These are phyloP conservation scores for Ogataea dorogensis DNA, from an alignment of 805 yeast genomes.

Conservation along the genomic window DNA sequence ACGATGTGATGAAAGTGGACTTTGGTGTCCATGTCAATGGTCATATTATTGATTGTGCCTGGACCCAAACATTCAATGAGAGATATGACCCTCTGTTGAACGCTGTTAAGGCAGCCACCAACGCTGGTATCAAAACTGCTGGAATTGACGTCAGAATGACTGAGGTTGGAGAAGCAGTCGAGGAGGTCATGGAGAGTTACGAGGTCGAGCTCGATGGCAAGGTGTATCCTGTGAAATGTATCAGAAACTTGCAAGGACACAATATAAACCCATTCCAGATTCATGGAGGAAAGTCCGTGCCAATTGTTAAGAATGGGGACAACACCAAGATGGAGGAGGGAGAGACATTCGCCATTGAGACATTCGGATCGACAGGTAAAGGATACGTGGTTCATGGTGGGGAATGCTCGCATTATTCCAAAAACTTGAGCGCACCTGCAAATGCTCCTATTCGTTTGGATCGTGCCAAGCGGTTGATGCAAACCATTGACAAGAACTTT, in stretches of 20 bases:
- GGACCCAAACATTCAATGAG: conserved; percentile 83
- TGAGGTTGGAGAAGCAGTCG: conserved; percentile 94
- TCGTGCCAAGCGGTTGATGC: conserved; percentile 67
- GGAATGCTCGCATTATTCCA: conserved; percentile 92
- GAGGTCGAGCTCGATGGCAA: conserved; percentile 91
- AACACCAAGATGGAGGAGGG: conserved; percentile 98
- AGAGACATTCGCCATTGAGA: conserved; percentile 96
- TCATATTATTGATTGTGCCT: conserved; percentile 90
- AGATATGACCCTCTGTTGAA: conserved; percentile 75
- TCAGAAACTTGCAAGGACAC: conserved; percentile 93
- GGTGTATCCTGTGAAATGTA: conserved; percentile 79
- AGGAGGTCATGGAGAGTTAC: conserved; percentile 95
- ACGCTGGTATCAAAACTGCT: conserved; percentile 88
- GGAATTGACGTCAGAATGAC: conserved; percentile 95
- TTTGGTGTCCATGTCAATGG: conserved; percentile 97
- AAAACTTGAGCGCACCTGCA: conserved; percentile 48
- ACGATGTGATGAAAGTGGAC: conserved; percentile 95
- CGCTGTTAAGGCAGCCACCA: conserved; percentile 91
- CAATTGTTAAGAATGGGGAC: conserved; percentile 92
- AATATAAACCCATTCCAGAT: conserved; percentile 79
- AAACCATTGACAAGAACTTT: conserved; percentile 72
- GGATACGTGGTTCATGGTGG: conserved; percentile 87
- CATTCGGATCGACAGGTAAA: conserved; percentile 95
- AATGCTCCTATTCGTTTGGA: conserved; percentile 54
- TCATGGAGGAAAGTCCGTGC: conserved; percentile 96